Base-by-base conservation (phyloP, 2,329 filamentous ascomycete species). In the Diaporthe ilicicola region DNA sequence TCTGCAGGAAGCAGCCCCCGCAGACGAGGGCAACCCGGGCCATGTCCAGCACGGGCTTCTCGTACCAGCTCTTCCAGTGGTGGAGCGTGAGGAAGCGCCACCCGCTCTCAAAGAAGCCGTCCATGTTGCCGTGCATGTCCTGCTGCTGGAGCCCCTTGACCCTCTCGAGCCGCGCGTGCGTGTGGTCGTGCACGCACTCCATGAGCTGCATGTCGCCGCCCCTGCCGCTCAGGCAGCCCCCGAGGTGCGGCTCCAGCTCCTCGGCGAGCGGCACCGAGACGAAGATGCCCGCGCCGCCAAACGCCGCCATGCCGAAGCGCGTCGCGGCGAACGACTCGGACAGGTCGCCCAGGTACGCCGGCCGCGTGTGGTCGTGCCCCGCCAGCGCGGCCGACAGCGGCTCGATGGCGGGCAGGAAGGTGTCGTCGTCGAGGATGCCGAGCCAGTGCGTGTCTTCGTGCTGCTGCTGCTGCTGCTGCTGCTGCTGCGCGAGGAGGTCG, bases 61-160 rank as follows among this genome's bases (percentile, higher is more conserved):
- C 75, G 78, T 89, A 88, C 87, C 88, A 90, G 9, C 84, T 87
- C 77, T 90, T 90, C 88, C 88, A 91, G 80, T 91, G 89, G 76
- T 91, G 89, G 5, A 91, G 80, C 64, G 85, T 89, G 12, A 90
- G 78, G 0, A 87, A 85, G 19, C 81, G 79, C 27, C 83, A 78
- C 1, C 87, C 87, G 3, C 85, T 84, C 79, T 91, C 89, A 76
- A 89, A 91, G 76, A 90, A 89, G 0, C 89, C 89, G 2, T 86
- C 85, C 32, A 84, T 77, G 70, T 91, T 88, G 50, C 82, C 83
- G 50, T 80, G 80, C 72, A 90, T 79, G 75, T 91, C 89, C 61
- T 90, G 81, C 77, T 91, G 89, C 72, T 86, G 85, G 15, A 91
- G 81, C 2, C 85, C 86, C 7, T 83, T 82, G 19, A 90, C 80